These are phyloP conservation scores for Fusarium chlamydosporum DNA, from an alignment of 2,329 filamentous ascomycete species.

Conservation along the genomic window DNA sequence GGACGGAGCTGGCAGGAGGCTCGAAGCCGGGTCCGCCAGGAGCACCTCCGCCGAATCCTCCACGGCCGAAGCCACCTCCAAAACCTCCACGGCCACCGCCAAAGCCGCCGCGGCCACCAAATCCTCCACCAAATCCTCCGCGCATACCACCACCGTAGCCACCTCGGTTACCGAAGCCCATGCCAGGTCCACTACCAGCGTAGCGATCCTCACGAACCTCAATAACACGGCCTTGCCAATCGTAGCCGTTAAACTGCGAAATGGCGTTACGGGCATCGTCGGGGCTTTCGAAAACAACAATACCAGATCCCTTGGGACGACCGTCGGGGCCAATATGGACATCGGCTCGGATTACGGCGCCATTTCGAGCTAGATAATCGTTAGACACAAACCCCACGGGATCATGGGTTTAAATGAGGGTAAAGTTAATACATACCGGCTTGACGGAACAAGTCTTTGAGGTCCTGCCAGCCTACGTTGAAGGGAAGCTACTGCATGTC, in stretches of 20 bases:
- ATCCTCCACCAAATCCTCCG: constrained; percentile 71
- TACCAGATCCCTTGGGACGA: constrained; percentile 94
- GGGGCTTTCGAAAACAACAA: constrained; percentile 94
- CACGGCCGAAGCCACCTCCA: constrained; percentile 61
- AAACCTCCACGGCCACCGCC: constrained; percentile 60
- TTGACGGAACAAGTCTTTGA: constrained; percentile 98
- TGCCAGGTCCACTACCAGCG: constrained; percentile 73
- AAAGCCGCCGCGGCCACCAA: constrained; percentile 66
- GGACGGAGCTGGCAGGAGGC: constrained; percentile 63
- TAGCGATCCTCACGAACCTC: constrained; percentile 98
- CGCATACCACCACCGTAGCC: constrained; percentile 72
- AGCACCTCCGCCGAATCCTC: constrained; percentile 62
- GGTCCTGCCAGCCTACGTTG: constrained; percentile 97
- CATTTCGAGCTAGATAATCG: constrained; percentile 66
- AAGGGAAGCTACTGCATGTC: constrained; percentile 82
- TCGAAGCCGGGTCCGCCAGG: constrained; percentile 60
- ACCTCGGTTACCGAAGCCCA: constrained; percentile 70
- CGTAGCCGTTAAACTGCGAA: constrained; percentile 97
- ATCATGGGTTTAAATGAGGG: constrained; percentile 5
- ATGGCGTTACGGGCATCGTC: constrained; percentile 97
- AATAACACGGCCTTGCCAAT: constrained; percentile 94
- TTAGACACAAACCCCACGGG: constrained; percentile 24
- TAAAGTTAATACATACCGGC: constrained; percentile 77
- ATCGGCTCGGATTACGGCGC: constrained; percentile 91
- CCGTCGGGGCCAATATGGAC: constrained; percentile 93